Evolutionary conservation across 2,329 filamentous ascomycete species (phyloP), one percentile per base, ranked within the genome.

Genomic region (Ceratocystis destructans): DNA sequence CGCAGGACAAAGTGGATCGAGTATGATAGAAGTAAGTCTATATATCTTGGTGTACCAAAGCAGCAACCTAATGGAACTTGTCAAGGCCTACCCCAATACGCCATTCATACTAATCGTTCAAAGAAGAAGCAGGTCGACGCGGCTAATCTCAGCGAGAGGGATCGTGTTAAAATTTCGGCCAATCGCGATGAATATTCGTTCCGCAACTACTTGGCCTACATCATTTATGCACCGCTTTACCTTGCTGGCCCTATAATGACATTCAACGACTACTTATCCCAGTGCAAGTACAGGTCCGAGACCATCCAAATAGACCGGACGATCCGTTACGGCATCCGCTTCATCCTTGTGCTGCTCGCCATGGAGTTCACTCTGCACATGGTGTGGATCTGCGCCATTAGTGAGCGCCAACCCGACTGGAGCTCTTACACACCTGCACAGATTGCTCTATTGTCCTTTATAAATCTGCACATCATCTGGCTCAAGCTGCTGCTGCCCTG

Each of bases 51-150:
- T 31, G 4, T 45, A 59, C 6, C 62, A 22, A 25, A 46, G 25
- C 3, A 5, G n/a, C 31, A 45, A 25, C 28, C 31, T 41, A 22
- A 6, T 28, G 5, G 44, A n/a, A 48, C 12, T 41, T 15, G 10
- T 8, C 15, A 3, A 31, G 41, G 12, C 10, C 10, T 17, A 8
- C 28, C 45, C 17, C 4, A 20, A 33, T 4, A 37, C 4, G 25
- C 28, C n/a, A 59, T n/a, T 10, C 7, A 70, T 72, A 65, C 87
- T 93, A 81, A 93, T 83, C 73, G 77, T 75, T 79, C 79, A 76
- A 94, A 97, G 92, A 97, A 97, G 89, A 96, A 95, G 76, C 90
- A 96, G 80, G 82, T 96, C 69, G 91, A 97, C 81, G 88, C 89
- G 55, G 80, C 90, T 65, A 85, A 87, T 71, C 83, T 97, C 46